Conservation (phyloP, 1,284 basidiomycete genomes). For the Sanghuangporus baumii region DNA sequence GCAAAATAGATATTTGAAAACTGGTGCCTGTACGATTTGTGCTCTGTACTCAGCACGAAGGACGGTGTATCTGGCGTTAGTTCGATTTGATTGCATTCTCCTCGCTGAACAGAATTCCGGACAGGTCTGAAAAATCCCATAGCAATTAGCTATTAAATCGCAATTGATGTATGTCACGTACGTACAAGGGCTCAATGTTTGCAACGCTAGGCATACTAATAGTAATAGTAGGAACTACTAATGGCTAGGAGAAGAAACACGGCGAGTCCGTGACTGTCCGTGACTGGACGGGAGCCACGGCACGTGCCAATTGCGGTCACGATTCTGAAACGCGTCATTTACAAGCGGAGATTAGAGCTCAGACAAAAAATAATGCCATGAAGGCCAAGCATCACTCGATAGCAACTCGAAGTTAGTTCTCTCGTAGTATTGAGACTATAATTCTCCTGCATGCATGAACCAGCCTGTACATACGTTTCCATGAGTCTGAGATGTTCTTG, state of each 20-base stretch:
- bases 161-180: not conserved
- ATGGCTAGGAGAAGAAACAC: not conserved
- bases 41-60: constrained; percentile 10
- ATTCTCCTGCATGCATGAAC: no score
- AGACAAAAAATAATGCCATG: no score
- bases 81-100: not conserved
- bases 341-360: no score
- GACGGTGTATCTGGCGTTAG: constrained; percentile 13
- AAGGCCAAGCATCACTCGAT: no score
- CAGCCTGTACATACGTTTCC: no score
- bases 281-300: not conserved
- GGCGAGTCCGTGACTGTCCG: not conserved
- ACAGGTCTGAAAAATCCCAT: constrained; percentile 1
- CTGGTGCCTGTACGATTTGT: constrained; percentile 64
- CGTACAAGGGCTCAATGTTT: not conserved
- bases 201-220: no score
- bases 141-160: not conserved
- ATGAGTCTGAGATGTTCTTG: no score
- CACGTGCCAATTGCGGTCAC: not conserved
- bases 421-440: no score
- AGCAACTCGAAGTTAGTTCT: no score
- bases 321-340: no score
- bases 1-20: constrained; percentile 93
- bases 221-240: no score
- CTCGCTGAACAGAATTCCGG: not conserved